phyloP scores from a whole-genome alignment of 2,329 filamentous ascomycete species.

The Stylonectria norvegica region DNA sequence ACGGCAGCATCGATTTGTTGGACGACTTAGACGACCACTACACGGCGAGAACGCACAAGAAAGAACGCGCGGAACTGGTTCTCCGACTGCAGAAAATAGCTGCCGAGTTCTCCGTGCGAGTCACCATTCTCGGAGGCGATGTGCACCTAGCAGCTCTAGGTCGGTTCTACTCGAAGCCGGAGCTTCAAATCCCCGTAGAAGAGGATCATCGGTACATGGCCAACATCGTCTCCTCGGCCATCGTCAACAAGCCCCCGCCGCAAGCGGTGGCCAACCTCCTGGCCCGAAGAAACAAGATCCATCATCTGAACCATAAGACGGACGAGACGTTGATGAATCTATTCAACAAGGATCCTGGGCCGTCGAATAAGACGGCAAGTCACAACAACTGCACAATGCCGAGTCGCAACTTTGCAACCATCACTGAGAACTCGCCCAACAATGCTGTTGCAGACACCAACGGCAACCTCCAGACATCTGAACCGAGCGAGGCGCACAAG shows the following conservation, averaged over 20 bases:
- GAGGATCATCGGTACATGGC: slow-evolving; percentile 91
- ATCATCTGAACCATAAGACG: slow-evolving; percentile 67
- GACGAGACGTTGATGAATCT: slow-evolving; percentile 93
- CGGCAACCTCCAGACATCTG: slow-evolving; percentile 22
- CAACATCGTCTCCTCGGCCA: slow-evolving; percentile 90
- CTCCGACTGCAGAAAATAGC: slow-evolving; percentile 80
- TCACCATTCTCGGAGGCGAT: slow-evolving; percentile 91
- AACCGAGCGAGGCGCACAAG: slow-evolving; percentile 17
- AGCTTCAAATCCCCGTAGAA: slow-evolving; percentile 70
- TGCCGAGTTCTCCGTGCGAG: slow-evolving; percentile 79
- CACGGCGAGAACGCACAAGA: slow-evolving; percentile 87
- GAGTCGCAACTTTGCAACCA: slow-evolving; percentile 87
- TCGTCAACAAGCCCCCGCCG: slow-evolving; percentile 91
- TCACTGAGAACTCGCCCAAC: slow-evolving; percentile 79
- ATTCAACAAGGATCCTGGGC: slow-evolving; percentile 85
- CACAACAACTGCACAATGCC: slow-evolving; percentile 87
- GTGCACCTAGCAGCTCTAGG: slow-evolving; percentile 90
- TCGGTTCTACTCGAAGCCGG: slow-evolving; percentile 90
- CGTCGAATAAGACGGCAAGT: slow-evolving; percentile 65
- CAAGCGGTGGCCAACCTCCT: slow-evolving; percentile 85
- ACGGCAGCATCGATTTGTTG: slow-evolving; percentile 86
- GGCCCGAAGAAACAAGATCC: slow-evolving; percentile 82
- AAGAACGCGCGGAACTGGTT: slow-evolving; percentile 75
- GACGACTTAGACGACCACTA: slow-evolving; percentile 97
- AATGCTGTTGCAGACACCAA: slow-evolving; percentile 30